Percentiles rank a stretch among this genome's conserved stretches.
These are phyloP conservation scores for Hevea brasiliensis DNA, from an alignment of 345 rosid genomes.

Conservation along the genomic window DNA sequence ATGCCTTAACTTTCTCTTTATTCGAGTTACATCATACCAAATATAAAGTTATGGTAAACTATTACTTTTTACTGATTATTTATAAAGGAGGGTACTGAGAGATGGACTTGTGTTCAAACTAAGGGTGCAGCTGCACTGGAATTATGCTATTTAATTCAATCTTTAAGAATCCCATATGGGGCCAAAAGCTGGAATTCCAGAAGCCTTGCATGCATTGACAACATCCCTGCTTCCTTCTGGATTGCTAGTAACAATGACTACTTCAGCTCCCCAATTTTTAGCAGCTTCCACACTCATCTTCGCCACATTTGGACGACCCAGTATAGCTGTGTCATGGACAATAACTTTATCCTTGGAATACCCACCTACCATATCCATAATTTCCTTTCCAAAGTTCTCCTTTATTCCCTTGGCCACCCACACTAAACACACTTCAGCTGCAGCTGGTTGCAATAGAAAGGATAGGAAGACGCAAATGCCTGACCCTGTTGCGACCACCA, in stretches of 20 bases:
- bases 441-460: slow-evolving; percentile 63
- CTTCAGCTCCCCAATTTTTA: slow-evolving; percentile 64
- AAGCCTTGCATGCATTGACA: slow-evolving; percentile 60
- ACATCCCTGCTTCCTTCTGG: slow-evolving; percentile 88
- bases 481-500: slow-evolving; percentile 80
- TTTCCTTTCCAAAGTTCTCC: slow-evolving; percentile 66
- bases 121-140: no score
- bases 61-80: no score
- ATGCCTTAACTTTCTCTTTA: no score
- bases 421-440: slow-evolving; percentile 54
- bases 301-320: slow-evolving; percentile 71
- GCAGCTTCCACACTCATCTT: slow-evolving; percentile 73
- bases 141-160: no score
- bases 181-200: slow-evolving; percentile 72
- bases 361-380: slow-evolving; percentile 48
- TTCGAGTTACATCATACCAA: no score
- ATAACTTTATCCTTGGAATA: slow-evolving; percentile 58
- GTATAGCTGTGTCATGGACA: slow-evolving; percentile 62
- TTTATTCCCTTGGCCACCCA: slow-evolving; percentile 85
- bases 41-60: no score
- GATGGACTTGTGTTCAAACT: no score
- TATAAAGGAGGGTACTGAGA: no score
- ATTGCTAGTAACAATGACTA: slow-evolving; percentile 77
- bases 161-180: slow-evolving; percentile 86
- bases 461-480: slow-evolving; percentile 85